phyloP scores from a whole-genome alignment of 2,329 filamentous ascomycete species.

The Zymoseptoria ardabiliae region DNA sequence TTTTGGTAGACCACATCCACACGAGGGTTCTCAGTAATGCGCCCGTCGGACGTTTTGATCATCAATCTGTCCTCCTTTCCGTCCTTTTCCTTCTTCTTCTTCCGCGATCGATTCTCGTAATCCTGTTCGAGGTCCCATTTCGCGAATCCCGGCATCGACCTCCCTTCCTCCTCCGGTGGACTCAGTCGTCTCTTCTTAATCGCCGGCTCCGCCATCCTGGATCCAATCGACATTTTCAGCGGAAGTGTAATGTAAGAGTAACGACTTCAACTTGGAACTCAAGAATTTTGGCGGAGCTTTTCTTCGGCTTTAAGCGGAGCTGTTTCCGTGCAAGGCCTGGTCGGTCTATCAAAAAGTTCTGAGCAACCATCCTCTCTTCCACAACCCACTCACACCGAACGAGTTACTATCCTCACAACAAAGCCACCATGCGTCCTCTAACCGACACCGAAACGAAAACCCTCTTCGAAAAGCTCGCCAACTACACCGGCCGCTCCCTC shows the following conservation, averaged over 20 bases:
- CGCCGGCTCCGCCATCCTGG: constrained; percentile 41
- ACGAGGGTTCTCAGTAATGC: constrained; percentile 46
- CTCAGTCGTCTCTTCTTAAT: constrained; percentile 46
- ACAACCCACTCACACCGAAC: background rate
- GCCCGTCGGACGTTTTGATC: constrained; percentile 78
- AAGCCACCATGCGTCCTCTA: constrained; percentile 66
- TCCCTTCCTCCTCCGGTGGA: constrained; percentile 34
- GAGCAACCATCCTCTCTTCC: background rate
- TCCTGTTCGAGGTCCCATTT: constrained; percentile 89
- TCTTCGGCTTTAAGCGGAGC: background rate
- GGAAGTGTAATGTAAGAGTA: background rate
- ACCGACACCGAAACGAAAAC: constrained; percentile 73
- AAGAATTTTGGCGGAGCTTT: constrained; percentile 1
- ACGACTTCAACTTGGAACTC: background rate
- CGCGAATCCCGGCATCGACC: constrained; percentile 33
- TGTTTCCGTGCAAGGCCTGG: background rate
- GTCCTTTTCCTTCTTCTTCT: constrained; percentile 51
- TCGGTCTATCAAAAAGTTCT: background rate
- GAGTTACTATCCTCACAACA: background rate
- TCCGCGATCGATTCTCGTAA: constrained; percentile 75
- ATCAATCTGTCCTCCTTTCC: constrained; percentile 69
- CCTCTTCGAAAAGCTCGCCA: constrained; percentile 85
- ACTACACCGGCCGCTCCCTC: constrained; percentile 81
- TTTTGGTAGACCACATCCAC: constrained; percentile 38
- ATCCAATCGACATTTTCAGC: background rate